These are phyloP conservation scores for Nemania sp. DNA, from an alignment of 2,329 filamentous ascomycete species.

Conservation along the genomic window DNA sequence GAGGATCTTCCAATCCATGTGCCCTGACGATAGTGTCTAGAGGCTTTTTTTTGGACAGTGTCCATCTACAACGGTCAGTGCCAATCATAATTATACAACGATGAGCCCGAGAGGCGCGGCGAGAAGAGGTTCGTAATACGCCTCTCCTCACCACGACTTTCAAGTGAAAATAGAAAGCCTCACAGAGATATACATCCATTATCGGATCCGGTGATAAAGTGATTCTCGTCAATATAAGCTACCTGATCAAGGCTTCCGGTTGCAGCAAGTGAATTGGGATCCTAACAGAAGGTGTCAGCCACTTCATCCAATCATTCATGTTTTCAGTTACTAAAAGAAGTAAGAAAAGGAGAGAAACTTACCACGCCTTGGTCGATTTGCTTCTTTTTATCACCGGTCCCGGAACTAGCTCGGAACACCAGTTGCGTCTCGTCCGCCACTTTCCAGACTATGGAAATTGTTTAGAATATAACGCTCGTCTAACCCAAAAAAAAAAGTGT, in stretches of 20 bases:
- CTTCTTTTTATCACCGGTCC: slow-evolving; percentile 59
- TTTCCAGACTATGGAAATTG: slow-evolving; percentile 86
- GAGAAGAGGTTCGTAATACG: not conserved
- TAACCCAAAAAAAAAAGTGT: too few relatives aligned
- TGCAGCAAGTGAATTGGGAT: slow-evolving; percentile 59
- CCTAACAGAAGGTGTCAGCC: slow-evolving; percentile 24
- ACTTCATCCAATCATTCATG: slow-evolving; percentile 30
- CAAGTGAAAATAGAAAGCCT: slow-evolving; percentile 40
- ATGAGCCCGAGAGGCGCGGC: too few relatives aligned
- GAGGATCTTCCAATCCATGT: slow-evolving; percentile 78
- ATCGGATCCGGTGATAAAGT: slow-evolving; percentile 91
- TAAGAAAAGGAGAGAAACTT: not conserved
- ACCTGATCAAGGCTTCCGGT: slow-evolving; percentile 91
- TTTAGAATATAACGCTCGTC: too few relatives aligned
- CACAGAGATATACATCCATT: slow-evolving; percentile 82
- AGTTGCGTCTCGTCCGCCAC: slow-evolving; percentile 94
- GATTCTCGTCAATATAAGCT: slow-evolving; percentile 83
- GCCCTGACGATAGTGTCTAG: slow-evolving; percentile 78
- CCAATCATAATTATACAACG: slow-evolving; percentile 44
- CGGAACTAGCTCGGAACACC: slow-evolving; percentile 81
- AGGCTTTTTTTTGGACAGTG: slow-evolving; percentile 80
- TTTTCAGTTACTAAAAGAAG: not conserved
- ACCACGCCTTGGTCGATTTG: slow-evolving; percentile 19
- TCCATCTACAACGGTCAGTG: slow-evolving; percentile 21
- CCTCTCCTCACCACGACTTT: not conserved